These are phyloP conservation scores for Penicillium ucsense DNA, from an alignment of 495 filamentous ascomycete species.

Conservation along the genomic window DNA sequence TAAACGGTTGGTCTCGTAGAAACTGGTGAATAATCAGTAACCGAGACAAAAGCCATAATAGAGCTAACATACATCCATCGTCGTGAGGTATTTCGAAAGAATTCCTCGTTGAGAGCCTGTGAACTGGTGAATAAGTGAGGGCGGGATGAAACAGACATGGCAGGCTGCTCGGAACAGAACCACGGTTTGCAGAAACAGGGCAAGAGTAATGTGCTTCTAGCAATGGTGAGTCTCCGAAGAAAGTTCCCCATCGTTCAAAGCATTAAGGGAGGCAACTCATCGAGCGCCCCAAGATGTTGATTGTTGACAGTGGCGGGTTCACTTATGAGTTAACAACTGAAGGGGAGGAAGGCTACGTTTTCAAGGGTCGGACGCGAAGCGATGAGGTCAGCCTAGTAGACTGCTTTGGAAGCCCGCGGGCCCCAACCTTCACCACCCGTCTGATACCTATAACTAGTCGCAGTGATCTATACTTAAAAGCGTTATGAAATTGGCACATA, in stretches of 20 bases:
- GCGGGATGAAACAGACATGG: conserved; percentile 8
- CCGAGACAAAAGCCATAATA: conserved; percentile 1
- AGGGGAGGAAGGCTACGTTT: not conserved
- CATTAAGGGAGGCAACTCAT: not conserved
- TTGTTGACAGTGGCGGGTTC: not conserved
- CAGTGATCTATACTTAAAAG: too few species aligned
- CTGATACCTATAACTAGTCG: too few species aligned
- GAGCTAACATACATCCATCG: conserved; percentile 14
- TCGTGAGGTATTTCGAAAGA: conserved; percentile 20
- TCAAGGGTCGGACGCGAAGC: not conserved
- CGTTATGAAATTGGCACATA: too few species aligned
- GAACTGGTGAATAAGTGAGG: conserved; percentile 13
- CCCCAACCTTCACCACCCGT: too few species aligned
- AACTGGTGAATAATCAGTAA: conserved; percentile 10
- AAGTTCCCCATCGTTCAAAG: conserved; percentile 6
- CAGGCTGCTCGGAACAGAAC: conserved; percentile 8
- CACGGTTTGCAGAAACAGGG: conserved; percentile 8
- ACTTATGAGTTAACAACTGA: not conserved
- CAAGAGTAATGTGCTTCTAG: conserved; percentile 6
- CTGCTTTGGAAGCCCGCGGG: too few species aligned
- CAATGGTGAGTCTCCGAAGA: conserved; percentile 5
- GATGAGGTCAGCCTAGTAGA: not conserved
- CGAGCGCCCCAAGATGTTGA: not conserved
- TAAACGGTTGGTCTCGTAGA: conserved; percentile 18
- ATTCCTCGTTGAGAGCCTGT: conserved; percentile 9